Evolutionary conservation across 169 alveolate species (phyloP), one percentile per base, ranked within the genome.

Genomic region (Eimeria zaria): DNA sequence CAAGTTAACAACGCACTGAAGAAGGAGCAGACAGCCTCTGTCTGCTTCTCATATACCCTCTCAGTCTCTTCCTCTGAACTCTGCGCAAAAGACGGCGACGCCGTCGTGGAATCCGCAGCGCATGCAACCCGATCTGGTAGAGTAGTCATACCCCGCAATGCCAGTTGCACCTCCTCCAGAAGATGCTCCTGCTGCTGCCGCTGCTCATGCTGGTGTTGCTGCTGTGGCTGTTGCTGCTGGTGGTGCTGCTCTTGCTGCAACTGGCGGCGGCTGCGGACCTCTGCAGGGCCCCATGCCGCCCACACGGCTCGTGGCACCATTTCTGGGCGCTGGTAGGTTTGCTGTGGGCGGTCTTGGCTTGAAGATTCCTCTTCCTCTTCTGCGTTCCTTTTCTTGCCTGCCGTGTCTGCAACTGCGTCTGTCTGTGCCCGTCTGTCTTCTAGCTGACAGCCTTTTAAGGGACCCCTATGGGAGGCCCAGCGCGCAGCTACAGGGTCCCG

Each of bases 231-330:
- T 12, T 71, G 81, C 53, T 16, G 81, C 33, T 71, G 53, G 44
- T 71, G 81, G 27, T 69, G 67, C n/a, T 18, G n/a, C n/a, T 24
- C 0, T 30, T 64, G 76, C 22, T 30, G 76, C 9, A 20, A 14
- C 36, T 73, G 46, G 16, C 51, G 39, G 18, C 30, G 89, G 53
- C 89, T 11, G 46, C 64, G 60, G 36, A 51, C 69, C 22, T 4
- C 71, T 33, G 48, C n/a, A n/a, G 93, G 80, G 24, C 93, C 93
- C 93, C 93, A 85, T 24, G 93, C 69, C 1, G 93, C 81, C 93
- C 76, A 85, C 4, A 85, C 58, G 93, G 93, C 93, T 11, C 93
- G 80, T 9, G 93, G 93, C 33, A 85, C 71, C 93, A 85, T 85
- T 46, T 46, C 93, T 36, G 93, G 93, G 76, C 93, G 93, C 12